These are phyloP conservation scores for Linnemannia exigua DNA, from an alignment of 192 early-diverging fungal species.

Conservation along the genomic window DNA sequence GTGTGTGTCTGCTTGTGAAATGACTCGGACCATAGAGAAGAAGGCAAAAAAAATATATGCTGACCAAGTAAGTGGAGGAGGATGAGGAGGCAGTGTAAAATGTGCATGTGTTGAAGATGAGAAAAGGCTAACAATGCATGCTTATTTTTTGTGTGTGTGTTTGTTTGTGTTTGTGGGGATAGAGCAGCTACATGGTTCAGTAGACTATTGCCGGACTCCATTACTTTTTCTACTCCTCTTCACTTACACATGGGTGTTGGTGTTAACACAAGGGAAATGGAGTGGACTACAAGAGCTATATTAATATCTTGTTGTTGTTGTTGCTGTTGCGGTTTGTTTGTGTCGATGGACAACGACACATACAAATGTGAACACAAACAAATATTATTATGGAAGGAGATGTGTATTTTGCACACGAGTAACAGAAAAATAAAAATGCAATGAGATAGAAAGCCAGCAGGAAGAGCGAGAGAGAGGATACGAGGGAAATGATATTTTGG, in stretches of 20 bases:
- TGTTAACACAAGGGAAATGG: too few species aligned
- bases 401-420: conserved; percentile 4
- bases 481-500: not conserved
- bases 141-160: not conserved
- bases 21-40: not conserved
- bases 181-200: too few species aligned
- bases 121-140: too few species aligned
- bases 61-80: conserved; percentile 1
- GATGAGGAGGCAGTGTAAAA: too few species aligned
- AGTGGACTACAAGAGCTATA: too few species aligned
- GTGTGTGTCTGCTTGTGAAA: not conserved
- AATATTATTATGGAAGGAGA: not conserved
- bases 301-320: too few species aligned
- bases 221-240: too few species aligned
- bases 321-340: too few species aligned
- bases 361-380: conserved; percentile 6
- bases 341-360: not conserved
- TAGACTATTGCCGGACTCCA: too few species aligned
- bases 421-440: not conserved
- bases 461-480: not conserved
- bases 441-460: not conserved
- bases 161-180: not conserved
- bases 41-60: not conserved
- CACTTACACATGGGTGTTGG: too few species aligned
- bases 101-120: not conserved